phyloP scores from a whole-genome alignment of 805 yeast genomes.

The Debaryomyces maramus region DNA sequence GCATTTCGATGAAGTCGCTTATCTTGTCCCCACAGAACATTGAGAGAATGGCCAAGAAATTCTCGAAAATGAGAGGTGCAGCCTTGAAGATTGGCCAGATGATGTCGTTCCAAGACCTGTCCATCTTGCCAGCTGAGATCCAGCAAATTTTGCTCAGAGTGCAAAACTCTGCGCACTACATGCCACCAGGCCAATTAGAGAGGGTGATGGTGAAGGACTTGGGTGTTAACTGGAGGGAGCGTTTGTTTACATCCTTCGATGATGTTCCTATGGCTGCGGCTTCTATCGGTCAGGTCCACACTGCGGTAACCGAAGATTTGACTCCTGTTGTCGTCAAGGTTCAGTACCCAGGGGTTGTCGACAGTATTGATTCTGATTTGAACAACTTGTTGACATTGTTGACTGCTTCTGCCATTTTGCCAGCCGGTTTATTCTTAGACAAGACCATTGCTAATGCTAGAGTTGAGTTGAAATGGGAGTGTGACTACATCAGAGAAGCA shows the following conservation, averaged over 20 bases:
- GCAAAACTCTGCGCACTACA: conserved; percentile 92
- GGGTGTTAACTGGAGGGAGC: conserved; percentile 75
- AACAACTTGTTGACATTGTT: conserved; percentile 79
- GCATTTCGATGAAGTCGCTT: conserved; percentile 53
- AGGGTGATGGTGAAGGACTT: conserved; percentile 69
- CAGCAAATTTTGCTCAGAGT: conserved; percentile 79
- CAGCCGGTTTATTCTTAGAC: conserved; percentile 89
- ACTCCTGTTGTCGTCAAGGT: conserved; percentile 89
- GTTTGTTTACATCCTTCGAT: conserved; percentile 69
- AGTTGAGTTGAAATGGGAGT: conserved; percentile 93
- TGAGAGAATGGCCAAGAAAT: conserved; percentile 82
- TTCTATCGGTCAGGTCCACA: conserved; percentile 95
- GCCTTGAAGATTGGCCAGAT: conserved; percentile 97
- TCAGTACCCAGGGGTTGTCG: conserved; percentile 96
- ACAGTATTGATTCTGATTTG: conserved; percentile 90
- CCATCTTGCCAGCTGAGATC: conserved; percentile 80
- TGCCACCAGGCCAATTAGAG: conserved; percentile 91
- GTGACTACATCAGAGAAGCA: conserved; percentile 92
- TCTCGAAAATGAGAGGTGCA: conserved; percentile 97
- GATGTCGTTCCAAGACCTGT: conserved; percentile 90
- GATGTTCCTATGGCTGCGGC: conserved; percentile 93
- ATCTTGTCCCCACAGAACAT: conserved; percentile 80
- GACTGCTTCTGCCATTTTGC: conserved; percentile 83
- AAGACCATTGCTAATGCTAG: conserved; percentile 92
- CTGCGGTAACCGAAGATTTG: conserved; percentile 66